These are phyloP conservation scores for Pelargonium cotyledonis DNA, from an alignment of 441 rosid genomes.

Conservation along the genomic window DNA sequence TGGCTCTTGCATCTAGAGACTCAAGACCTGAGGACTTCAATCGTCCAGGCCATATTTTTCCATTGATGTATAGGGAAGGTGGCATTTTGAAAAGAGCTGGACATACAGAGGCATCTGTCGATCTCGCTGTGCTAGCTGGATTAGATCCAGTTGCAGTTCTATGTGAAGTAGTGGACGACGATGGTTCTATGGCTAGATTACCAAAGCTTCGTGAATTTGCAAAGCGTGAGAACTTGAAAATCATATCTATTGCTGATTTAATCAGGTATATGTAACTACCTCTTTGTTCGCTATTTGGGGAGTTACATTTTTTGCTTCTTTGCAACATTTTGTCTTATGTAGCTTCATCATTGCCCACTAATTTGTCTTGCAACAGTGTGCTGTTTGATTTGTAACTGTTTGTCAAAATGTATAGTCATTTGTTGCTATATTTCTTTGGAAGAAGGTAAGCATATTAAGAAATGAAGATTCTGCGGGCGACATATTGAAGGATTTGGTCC, in stretches of 20 bases:
- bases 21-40: slow-evolving; percentile 90
- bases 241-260: slow-evolving; percentile 84
- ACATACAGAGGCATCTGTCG: slow-evolving; percentile 96
- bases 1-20: slow-evolving; percentile 69
- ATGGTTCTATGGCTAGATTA: slow-evolving; percentile 81
- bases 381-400: too few species aligned
- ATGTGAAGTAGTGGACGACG: slow-evolving; percentile 77
- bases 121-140: slow-evolving; percentile 84
- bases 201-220: slow-evolving; percentile 75
- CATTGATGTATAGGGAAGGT: slow-evolving; percentile 77
- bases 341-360: too few species aligned
- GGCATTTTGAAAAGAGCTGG: slow-evolving; percentile 96
- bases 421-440: too few species aligned
- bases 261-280: slow-evolving; percentile 42
- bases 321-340: too few species aligned
- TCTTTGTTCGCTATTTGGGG: background rate
- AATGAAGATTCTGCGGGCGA: background rate
- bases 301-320: slow-evolving; percentile 10
- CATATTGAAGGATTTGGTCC: background rate
- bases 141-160: slow-evolving; percentile 69
- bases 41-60: slow-evolving; percentile 92
- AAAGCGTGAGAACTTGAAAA: slow-evolving; percentile 52
- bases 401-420: too few species aligned
- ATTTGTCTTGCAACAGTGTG: too few species aligned
- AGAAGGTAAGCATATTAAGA: too few species aligned